Conservation (phyloP, 768 basidiomycete genomes). For the Cubamyces sp. region DNA sequence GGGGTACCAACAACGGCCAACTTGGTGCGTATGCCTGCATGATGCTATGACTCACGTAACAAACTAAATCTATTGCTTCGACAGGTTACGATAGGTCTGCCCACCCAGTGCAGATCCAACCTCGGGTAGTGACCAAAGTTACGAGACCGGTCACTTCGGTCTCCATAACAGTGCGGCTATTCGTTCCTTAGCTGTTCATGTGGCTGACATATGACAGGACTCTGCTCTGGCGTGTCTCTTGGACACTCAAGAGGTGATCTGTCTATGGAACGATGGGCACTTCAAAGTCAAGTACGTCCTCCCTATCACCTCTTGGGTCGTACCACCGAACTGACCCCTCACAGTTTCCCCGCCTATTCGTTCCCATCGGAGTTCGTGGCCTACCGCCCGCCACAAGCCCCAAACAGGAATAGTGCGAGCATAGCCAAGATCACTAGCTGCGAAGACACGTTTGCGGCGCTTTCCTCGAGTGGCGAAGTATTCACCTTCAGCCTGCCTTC, state of each 20-base stretch:
- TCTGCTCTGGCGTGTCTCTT: slow-evolving; percentile 82
- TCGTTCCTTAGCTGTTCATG: background rate
- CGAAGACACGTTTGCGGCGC: slow-evolving; percentile 80
- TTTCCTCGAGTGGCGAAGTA: slow-evolving; percentile 88
- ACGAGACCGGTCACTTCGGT: slow-evolving; percentile 70
- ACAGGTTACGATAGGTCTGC: slow-evolving; percentile 77
- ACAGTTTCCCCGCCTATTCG: slow-evolving; percentile 75
- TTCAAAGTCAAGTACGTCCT: slow-evolving; percentile 70
- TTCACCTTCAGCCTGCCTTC: slow-evolving; percentile 71
- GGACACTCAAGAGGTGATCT: slow-evolving; percentile 79
- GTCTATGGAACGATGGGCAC: slow-evolving; percentile 75
- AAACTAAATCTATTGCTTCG: background rate
- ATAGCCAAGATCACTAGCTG: slow-evolving; percentile 82
- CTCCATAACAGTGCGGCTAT: slow-evolving; percentile 61
- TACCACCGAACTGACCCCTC: background rate
- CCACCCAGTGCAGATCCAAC: slow-evolving; percentile 75
- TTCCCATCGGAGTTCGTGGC: slow-evolving; percentile 78
- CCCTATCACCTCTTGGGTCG: background rate
- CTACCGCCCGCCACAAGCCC: slow-evolving; percentile 82
- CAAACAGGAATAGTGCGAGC: slow-evolving; percentile 64
- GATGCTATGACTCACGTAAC: background rate
- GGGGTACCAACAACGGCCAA: slow-evolving; percentile 95
- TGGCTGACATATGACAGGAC: slow-evolving; percentile 54
- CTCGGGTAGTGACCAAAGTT: slow-evolving; percentile 81
- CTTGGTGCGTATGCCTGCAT: slow-evolving; percentile 54